Evolutionary conservation across 305 asterid species (phyloP).

Genomic region (Stenogyne calaminthoides): DNA sequence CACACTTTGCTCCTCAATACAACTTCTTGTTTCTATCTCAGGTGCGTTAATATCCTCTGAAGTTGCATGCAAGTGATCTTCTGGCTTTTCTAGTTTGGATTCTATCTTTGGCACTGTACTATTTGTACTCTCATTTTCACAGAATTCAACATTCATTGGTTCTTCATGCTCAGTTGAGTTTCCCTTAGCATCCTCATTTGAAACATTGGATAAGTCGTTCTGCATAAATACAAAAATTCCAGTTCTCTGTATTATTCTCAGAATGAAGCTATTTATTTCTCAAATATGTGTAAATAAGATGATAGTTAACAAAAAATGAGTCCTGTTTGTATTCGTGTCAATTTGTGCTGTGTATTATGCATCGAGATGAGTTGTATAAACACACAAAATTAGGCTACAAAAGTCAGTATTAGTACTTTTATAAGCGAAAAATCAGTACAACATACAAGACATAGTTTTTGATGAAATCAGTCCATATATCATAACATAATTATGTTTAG

Average conservation of each 20-base stretch:
- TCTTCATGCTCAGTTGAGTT: slow-evolving; percentile 26
- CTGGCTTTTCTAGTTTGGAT: slow-evolving; percentile 24
- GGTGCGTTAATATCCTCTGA: slow-evolving; percentile 26
- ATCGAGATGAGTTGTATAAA: background rate
- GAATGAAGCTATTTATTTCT: background rate
- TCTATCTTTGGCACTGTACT: slow-evolving; percentile 22
- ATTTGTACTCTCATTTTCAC: slow-evolving; percentile 24
- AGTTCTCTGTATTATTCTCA: background rate
- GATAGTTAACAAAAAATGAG: background rate
- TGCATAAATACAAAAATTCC: background rate
- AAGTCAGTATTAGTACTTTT: background rate
- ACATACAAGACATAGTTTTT: background rate
- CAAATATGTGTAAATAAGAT: background rate
- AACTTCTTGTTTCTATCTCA: slow-evolving; percentile 26
- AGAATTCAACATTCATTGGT: slow-evolving; percentile 15
- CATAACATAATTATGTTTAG: background rate
- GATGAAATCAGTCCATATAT: background rate
- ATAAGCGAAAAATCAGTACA: background rate
- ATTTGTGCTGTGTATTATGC: background rate
- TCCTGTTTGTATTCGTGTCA: slow-evolving; percentile 24
- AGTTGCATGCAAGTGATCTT: slow-evolving; percentile 20
- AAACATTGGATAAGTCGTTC: slow-evolving; percentile 26
- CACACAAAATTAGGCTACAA: background rate
- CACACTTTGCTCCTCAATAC: slow-evolving; percentile 29
- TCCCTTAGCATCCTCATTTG: slow-evolving; percentile 30